Percentiles rank a stretch among this genome's conserved stretches.
phyloP scores from a whole-genome alignment of 2,329 filamentous ascomycete species.

The Chrysoporthe austroafricana region DNA sequence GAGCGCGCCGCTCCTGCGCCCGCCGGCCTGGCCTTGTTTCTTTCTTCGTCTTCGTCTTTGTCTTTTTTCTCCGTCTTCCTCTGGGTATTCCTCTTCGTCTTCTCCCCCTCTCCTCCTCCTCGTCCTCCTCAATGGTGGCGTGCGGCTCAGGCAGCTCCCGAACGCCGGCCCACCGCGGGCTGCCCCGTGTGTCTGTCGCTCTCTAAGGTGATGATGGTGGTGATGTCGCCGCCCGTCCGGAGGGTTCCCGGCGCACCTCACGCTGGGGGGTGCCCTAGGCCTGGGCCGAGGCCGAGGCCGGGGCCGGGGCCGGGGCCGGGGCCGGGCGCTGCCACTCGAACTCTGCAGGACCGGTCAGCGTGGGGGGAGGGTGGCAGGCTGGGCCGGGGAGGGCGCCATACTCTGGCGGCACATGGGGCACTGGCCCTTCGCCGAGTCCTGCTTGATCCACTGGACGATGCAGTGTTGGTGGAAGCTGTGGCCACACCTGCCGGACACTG shows the following conservation, averaged over 20 bases:
- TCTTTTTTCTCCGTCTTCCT: too few species aligned
- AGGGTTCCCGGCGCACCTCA: slow-evolving; percentile 6
- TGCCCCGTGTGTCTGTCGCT: neutral
- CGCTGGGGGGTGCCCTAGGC: slow-evolving; percentile 26
- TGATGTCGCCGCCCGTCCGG: neutral
- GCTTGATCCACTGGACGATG: slow-evolving; percentile 93
- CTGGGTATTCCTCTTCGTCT: too few species aligned
- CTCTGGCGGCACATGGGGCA: slow-evolving; percentile 98
- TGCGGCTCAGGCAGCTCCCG: too few species aligned
- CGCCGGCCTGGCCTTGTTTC: too few species aligned
- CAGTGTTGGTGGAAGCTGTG: slow-evolving; percentile 99
- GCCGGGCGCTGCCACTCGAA: slow-evolving; percentile 33
- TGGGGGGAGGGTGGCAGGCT: neutral
- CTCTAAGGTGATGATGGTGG: too few species aligned
- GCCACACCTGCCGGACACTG: slow-evolving; percentile 94
- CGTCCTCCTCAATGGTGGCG: too few species aligned
- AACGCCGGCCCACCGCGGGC: neutral
- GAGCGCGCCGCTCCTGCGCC: too few species aligned
- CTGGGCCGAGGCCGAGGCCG: slow-evolving; percentile 29
- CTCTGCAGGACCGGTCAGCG: slow-evolving; percentile 30
- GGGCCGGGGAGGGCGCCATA: slow-evolving; percentile 46
- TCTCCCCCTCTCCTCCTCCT: too few species aligned
- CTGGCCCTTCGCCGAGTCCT: slow-evolving; percentile 89
- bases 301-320: slow-evolving; percentile 29
- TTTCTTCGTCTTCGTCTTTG: too few species aligned